Conservation (phyloP, 2,329 filamentous ascomycete genomes). For the Arthrinium phaeospermum region DNA sequence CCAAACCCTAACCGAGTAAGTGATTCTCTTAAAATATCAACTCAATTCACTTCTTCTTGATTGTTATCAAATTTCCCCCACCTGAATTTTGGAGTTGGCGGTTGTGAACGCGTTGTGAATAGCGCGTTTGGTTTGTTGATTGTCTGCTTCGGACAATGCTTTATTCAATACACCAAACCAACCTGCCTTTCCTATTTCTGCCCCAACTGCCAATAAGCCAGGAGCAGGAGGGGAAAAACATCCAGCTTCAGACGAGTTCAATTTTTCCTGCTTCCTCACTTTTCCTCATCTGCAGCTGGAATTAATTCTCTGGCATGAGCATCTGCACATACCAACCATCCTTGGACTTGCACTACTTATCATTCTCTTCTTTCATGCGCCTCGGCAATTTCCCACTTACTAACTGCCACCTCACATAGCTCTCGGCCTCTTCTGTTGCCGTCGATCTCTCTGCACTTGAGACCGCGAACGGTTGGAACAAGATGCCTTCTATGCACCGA, state of each 20-base stretch:
- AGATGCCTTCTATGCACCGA: conserved; percentile 69
- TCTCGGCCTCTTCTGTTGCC: conserved; percentile 81
- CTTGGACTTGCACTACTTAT: neutral
- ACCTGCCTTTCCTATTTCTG: neutral
- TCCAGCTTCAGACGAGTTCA: conserved; percentile 26
- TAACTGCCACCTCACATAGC: conserved; percentile 52
- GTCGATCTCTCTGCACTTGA: conserved; percentile 76
- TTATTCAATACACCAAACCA: neutral
- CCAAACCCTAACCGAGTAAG: conserved; percentile 53
- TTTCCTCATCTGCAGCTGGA: neutral
- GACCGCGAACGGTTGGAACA: conserved; percentile 60
- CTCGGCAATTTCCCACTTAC: conserved; percentile 41
- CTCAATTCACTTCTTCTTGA: neutral
- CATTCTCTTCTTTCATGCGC: neutral
- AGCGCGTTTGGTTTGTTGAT: conserved; percentile 14
- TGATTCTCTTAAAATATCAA: conserved; percentile 25
- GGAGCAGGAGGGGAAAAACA: neutral
- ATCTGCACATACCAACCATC: neutral
- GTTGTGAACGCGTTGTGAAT: neutral
- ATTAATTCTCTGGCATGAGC: neutral
- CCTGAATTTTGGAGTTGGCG: neutral
- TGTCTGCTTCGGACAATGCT: neutral
- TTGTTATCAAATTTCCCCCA: neutral
- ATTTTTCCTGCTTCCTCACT: neutral
- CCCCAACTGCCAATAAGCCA: conserved; percentile 1